Conservation (phyloP, 495 filamentous ascomycete species). For the Hypoxylon lienhwacheense region DNA sequence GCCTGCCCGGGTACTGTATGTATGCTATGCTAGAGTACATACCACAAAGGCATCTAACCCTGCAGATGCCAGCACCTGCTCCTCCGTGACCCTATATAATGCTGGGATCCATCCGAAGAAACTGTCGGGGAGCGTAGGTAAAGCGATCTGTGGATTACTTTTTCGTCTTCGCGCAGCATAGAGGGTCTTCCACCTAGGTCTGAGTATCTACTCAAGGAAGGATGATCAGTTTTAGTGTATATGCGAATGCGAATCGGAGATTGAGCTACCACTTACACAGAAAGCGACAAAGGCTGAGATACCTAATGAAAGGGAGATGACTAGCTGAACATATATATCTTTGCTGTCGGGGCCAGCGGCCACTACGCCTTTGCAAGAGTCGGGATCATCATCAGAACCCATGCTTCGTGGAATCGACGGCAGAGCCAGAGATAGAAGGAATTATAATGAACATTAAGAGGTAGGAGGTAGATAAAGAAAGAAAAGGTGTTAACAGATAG, state of each 20-base stretch:
- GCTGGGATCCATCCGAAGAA: conserved; percentile 94
- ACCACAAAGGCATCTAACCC: conserved; percentile 95
- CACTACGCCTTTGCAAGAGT: conserved; percentile 37
- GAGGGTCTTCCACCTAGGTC: conserved; percentile 88
- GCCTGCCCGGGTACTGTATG: background rate
- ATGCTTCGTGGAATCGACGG: conserved; percentile 11
- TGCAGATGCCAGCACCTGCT: conserved; percentile 85
- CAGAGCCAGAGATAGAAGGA: too few species aligned
- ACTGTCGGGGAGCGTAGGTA: conserved; percentile 82
- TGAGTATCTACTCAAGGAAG: conserved; percentile 59
- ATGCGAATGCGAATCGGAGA: background rate
- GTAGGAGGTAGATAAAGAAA: background rate
- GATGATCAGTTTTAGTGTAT: conserved; percentile 16
- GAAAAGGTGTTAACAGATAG: conserved; percentile 15
- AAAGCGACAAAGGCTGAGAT: conserved; percentile 56
- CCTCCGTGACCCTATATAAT: conserved; percentile 84
- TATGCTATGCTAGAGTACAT: conserved; percentile 44
- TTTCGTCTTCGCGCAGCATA: conserved; percentile 86
- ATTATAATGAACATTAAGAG: too few species aligned
- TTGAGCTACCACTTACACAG: conserved; percentile 46
- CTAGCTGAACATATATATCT: conserved; percentile 56
- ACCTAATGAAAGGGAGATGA: conserved; percentile 54
- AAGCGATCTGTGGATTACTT: conserved; percentile 63
- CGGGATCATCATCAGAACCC: conserved; percentile 21
- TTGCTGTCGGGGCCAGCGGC: conserved; percentile 41